Evolutionary conservation across 2,329 filamentous ascomycete species (phyloP).

Genomic region (Fusarium anguioides): DNA sequence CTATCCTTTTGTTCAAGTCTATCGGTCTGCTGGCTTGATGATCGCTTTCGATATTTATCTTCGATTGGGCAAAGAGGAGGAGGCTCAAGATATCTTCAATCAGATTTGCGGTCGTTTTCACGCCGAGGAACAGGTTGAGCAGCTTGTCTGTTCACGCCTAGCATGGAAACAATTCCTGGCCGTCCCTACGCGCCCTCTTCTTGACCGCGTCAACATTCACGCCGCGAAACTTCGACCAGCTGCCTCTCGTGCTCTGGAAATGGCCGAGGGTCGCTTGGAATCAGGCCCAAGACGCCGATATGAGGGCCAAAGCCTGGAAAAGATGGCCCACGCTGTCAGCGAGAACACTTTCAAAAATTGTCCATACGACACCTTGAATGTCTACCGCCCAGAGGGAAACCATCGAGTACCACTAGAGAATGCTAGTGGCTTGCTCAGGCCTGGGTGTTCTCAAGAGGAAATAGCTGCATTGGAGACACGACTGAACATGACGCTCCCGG

Average conservation of each 20-base stretch:
- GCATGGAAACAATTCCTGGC: conserved; percentile 3
- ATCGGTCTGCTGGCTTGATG: conserved; percentile 26
- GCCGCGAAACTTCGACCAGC: conserved; percentile 10
- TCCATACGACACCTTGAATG: neutral
- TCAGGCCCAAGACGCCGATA: neutral
- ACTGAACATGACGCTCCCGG: neutral
- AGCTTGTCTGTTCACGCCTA: conserved; percentile 1
- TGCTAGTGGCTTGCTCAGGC: neutral
- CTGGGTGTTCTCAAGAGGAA: neutral
- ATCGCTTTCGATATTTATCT: conserved; percentile 11
- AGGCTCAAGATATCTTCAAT: neutral
- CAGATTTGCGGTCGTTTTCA: neutral
- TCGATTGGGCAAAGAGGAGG: neutral
- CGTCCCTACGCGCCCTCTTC: neutral
- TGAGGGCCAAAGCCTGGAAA: neutral
- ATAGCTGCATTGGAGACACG: neutral
- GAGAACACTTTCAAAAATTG: conserved; percentile 7
- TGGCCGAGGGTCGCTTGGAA: neutral
- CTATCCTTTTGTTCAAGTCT: conserved; percentile 23
- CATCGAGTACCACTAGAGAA: neutral
- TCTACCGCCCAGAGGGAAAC: neutral
- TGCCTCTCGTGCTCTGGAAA: neutral
- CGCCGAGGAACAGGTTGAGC: neutral
- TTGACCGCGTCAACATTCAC: conserved; percentile 9
- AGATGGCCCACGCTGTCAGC: neutral